Percentiles rank a stretch among this genome's conserved stretches.
Evolutionary conservation across 2,329 filamentous ascomycete species (phyloP).

Genomic region (Bimuria novae-zelandiae): DNA sequence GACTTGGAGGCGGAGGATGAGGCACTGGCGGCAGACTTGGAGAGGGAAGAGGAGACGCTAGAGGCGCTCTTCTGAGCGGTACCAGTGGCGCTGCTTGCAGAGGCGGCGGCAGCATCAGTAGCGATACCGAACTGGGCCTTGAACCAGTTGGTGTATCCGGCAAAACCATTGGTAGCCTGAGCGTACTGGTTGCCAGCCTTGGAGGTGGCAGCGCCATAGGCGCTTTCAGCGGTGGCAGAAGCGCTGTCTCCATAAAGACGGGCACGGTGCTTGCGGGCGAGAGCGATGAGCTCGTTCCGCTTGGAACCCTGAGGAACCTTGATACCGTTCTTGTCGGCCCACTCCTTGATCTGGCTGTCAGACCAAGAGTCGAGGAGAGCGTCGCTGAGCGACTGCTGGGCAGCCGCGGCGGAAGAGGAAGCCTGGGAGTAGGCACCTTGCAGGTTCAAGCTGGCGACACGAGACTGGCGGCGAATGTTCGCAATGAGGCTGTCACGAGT

Average conservation of each 20-base stretch:
- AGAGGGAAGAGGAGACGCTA: conserved; percentile 40
- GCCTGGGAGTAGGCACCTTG: conserved; percentile 53
- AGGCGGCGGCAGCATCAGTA: conserved; percentile 40
- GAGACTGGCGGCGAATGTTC: conserved; percentile 86
- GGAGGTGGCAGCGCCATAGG: conserved; percentile 52
- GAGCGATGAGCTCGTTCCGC: conserved; percentile 83
- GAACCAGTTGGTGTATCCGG: conserved; percentile 48
- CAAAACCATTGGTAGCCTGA: conserved; percentile 63
- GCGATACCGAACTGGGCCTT: conserved; percentile 53
- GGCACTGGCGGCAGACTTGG: conserved; percentile 39
- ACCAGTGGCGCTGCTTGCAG: conserved; percentile 20
- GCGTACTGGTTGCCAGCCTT: conserved; percentile 75
- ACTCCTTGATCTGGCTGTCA: conserved; percentile 87
- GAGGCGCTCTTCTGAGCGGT: conserved; percentile 34
- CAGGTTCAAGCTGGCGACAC: conserved; percentile 72
- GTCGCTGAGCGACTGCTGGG: conserved; percentile 77
- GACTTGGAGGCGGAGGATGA: conserved; percentile 39
- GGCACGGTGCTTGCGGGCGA: conserved; percentile 85
- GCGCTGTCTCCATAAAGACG: conserved; percentile 70
- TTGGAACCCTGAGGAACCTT: conserved; percentile 90
- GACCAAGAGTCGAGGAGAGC: conserved; percentile 88
- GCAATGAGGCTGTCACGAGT: conserved; percentile 88
- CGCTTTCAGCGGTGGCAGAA: conserved; percentile 43
- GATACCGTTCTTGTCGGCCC: conserved; percentile 88
- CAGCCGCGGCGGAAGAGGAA: conserved; percentile 59